Evolutionary conservation across 148 eudicot genomes (phyloP).

Genomic region (Pharnaceum exiguum): DNA sequence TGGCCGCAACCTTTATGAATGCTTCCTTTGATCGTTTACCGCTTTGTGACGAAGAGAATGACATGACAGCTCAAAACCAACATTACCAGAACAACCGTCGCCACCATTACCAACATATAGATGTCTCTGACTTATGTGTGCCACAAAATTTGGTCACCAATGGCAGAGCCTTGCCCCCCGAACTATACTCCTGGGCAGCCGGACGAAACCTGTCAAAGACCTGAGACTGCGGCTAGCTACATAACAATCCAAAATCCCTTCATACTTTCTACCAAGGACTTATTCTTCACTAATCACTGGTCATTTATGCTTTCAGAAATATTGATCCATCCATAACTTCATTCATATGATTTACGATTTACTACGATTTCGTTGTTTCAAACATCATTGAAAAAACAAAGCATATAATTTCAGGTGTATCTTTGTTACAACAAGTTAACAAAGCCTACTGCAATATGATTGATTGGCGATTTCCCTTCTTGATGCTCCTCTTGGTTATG

Average conservation of each 20-base stretch:
- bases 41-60: constrained; percentile 38
- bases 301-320: constrained; percentile 13
- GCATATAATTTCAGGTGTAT: no score
- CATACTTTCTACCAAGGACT: constrained; percentile 12
- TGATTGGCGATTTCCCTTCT: no score
- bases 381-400: no score
- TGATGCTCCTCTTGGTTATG: no score
- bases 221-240: constrained; percentile 5
- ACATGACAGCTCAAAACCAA: constrained; percentile 20
- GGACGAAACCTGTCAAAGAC: constrained; percentile 37
- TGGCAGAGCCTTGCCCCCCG: constrained; percentile 39
- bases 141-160: constrained; percentile 42
- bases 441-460: no score
- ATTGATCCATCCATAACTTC: not conserved
- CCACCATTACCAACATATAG: constrained; percentile 36
- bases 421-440: no score
- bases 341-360: not conserved
- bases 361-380: no score
- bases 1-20: constrained; percentile 68
- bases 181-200: constrained; percentile 43
- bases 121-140: constrained; percentile 37
- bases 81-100: constrained; percentile 35
- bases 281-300: not conserved
- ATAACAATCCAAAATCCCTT: constrained; percentile 9
- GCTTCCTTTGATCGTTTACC: constrained; percentile 71